A percentile compares a stretch with the other conserved stretches of the same genome.
Evolutionary conservation across 2,329 filamentous ascomycete genomes (phyloP).

Genomic region (Penicillium oxalicum): DNA sequence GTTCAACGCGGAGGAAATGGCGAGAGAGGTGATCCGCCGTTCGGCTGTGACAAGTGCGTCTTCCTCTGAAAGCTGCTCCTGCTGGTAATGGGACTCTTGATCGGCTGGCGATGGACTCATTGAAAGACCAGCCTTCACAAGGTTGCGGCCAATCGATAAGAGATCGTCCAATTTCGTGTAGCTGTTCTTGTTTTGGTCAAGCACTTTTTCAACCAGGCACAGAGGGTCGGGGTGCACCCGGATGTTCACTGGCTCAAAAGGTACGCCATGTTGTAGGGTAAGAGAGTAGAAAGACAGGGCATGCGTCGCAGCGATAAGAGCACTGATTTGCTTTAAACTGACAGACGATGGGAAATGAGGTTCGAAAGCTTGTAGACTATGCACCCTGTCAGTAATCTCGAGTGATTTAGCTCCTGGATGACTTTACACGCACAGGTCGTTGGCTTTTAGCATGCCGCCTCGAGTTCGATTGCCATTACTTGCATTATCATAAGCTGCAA

Average conservation of each 20-base stretch:
- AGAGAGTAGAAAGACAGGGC: slow-evolving; percentile 60
- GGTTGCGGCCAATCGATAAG: slow-evolving; percentile 54
- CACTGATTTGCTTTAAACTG: slow-evolving; percentile 41
- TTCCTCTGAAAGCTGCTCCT: slow-evolving; percentile 17
- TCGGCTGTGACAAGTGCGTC: slow-evolving; percentile 35
- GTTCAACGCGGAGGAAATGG: slow-evolving; percentile 41
- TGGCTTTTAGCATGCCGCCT: slow-evolving; percentile 57
- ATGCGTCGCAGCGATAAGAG: slow-evolving; percentile 57
- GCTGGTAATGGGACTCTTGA: slow-evolving; percentile 9
- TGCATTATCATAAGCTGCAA: slow-evolving; percentile 57
- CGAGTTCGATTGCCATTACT: slow-evolving; percentile 60
- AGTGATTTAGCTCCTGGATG: neutral
- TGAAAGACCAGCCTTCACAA: slow-evolving; percentile 46
- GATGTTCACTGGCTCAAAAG: slow-evolving; percentile 61
- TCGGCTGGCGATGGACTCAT: slow-evolving; percentile 19
- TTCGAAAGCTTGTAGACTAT: slow-evolving; percentile 40
- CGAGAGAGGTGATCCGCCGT: slow-evolving; percentile 43
- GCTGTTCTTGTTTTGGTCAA: slow-evolving; percentile 56
- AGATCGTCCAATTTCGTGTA: slow-evolving; percentile 62
- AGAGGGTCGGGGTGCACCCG: slow-evolving; percentile 58
- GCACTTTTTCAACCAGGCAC: slow-evolving; percentile 52
- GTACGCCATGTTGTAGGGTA: slow-evolving; percentile 58
- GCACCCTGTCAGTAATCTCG: neutral
- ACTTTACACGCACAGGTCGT: slow-evolving; percentile 45
- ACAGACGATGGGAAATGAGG: slow-evolving; percentile 38